Conservation (phyloP, 768 basidiomycete genomes). For the Cystobasidiopsis lactophilus region DNA sequence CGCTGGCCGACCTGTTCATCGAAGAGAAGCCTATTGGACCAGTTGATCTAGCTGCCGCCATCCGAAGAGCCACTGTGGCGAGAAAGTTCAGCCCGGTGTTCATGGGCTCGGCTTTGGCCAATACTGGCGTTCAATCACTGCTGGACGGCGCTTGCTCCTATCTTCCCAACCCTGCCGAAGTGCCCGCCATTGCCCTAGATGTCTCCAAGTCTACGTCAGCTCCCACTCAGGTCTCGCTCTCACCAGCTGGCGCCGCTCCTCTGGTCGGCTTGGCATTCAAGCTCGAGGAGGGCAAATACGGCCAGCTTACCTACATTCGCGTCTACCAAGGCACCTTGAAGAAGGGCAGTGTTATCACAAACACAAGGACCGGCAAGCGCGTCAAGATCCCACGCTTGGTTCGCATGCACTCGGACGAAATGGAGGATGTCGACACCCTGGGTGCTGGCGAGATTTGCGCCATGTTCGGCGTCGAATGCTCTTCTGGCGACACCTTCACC, state of each 20-base stretch:
- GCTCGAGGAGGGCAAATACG: slow-evolving; percentile 88
- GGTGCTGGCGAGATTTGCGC: slow-evolving; percentile 98
- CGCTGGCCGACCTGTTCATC: slow-evolving; percentile 73
- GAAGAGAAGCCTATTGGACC: slow-evolving; percentile 57
- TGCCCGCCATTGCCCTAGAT: slow-evolving; percentile 59
- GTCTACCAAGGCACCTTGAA: slow-evolving; percentile 89
- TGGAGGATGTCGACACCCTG: slow-evolving; percentile 93
- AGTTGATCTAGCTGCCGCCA: slow-evolving; percentile 53
- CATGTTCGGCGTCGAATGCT: slow-evolving; percentile 96
- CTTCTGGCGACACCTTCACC: slow-evolving; percentile 91
- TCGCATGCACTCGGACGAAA: slow-evolving; percentile 95
- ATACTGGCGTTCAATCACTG: slow-evolving; percentile 80
- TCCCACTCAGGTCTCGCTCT: slow-evolving; percentile 41
- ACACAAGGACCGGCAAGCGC: slow-evolving; percentile 84
- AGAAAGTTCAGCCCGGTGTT: slow-evolving; percentile 93
- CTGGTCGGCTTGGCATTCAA: slow-evolving; percentile 93
- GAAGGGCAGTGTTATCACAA: slow-evolving; percentile 64
- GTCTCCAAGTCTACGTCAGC: slow-evolving; percentile 35
- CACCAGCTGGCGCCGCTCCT: slow-evolving; percentile 56
- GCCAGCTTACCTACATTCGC: slow-evolving; percentile 93
- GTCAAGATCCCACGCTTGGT: slow-evolving; percentile 91
- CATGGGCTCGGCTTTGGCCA: slow-evolving; percentile 90
- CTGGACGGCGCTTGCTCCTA: slow-evolving; percentile 91
- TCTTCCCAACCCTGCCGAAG: slow-evolving; percentile 68
- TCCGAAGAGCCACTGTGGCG: slow-evolving; percentile 66